phyloP scores from a whole-genome alignment of 306 rosid species.

The Comarum palustre region DNA sequence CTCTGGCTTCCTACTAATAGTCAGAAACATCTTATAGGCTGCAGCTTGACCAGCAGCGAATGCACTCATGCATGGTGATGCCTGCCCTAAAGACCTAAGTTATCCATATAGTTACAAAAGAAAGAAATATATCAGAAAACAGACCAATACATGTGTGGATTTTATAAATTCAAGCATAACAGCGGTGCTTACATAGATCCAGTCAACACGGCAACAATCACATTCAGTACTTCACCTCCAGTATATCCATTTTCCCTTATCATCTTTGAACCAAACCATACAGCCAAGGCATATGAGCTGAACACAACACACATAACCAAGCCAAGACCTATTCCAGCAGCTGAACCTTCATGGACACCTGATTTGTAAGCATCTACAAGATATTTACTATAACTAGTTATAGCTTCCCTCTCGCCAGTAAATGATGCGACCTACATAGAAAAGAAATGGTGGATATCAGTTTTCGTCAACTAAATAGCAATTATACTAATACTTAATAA shows the following conservation, averaged over 20 bases:
- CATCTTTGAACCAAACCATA: conserved; percentile 82
- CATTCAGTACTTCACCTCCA: conserved; percentile 75
- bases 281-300: conserved; percentile 63
- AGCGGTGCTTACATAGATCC: conserved; percentile 65
- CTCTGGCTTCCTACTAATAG: conserved; percentile 75
- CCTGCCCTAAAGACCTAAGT: conserved; percentile 76
- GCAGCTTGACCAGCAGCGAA: conserved; percentile 93
- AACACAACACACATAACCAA: conserved; percentile 52
- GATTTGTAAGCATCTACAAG: conserved; percentile 68
- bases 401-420: conserved; percentile 80
- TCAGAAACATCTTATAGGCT: conserved; percentile 82
- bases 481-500: neutral
- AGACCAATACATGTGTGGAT: neutral
- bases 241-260: conserved; percentile 65
- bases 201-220: conserved; percentile 68
- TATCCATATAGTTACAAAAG: conserved; percentile 8
- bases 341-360: conserved; percentile 65
- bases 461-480: conserved; percentile 9
- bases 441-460: conserved; percentile 16
- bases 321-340: conserved; percentile 63
- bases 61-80: conserved; percentile 89
- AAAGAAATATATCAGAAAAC: neutral
- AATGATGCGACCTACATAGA: conserved; percentile 68
- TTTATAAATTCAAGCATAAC: neutral
- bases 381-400: conserved; percentile 47